A percentile compares a stretch with the other conserved stretches of the same genome.
Conservation (phyloP, 2,329 filamentous ascomycete species). For the Pseudocercospora fijiensis region DNA sequence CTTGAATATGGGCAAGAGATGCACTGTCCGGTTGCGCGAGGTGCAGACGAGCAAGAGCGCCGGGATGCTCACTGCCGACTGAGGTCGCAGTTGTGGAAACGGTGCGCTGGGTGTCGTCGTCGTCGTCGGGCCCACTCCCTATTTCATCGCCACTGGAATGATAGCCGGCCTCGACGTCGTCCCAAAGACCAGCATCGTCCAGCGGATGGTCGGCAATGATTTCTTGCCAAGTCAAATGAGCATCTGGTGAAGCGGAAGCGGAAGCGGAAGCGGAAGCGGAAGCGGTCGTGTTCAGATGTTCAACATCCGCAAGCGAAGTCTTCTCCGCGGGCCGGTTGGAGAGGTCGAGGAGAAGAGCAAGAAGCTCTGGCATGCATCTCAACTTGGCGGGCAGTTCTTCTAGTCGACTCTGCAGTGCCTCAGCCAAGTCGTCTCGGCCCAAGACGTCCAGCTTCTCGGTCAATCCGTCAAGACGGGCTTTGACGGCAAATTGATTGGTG, state of each 20-base stretch:
- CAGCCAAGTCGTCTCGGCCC: conserved; percentile 74
- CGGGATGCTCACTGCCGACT: conserved; percentile 41
- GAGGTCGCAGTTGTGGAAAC: conserved; percentile 40
- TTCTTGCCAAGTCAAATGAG: conserved; percentile 70
- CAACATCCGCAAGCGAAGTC: conserved; percentile 40
- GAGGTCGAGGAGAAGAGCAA: conserved; percentile 75
- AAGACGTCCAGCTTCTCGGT: conserved; percentile 84
- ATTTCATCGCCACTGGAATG: conserved; percentile 64
- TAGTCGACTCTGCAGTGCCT: conserved; percentile 62
- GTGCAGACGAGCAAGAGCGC: conserved; percentile 36
- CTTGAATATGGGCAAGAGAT: conserved; percentile 42
- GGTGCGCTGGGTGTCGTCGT: conserved; percentile 33
- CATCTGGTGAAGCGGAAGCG: conserved; percentile 52
- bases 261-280: too few species aligned
- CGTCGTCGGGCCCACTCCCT: conserved; percentile 37
- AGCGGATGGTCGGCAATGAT: conserved; percentile 75
- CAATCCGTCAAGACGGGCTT: conserved; percentile 50
- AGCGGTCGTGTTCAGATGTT: background rate
- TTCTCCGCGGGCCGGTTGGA: conserved; percentile 77
- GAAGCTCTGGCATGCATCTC: conserved; percentile 74
- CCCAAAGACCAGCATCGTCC: conserved; percentile 68
- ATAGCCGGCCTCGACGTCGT: conserved; percentile 63
- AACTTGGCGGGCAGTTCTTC: conserved; percentile 57
- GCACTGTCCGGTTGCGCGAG: conserved; percentile 35
- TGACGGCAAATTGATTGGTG: conserved; percentile 52